Evolutionary conservation across 2,329 filamentous ascomycete species (phyloP).

Genomic region (Arthrobotrys pseudoclavata): DNA sequence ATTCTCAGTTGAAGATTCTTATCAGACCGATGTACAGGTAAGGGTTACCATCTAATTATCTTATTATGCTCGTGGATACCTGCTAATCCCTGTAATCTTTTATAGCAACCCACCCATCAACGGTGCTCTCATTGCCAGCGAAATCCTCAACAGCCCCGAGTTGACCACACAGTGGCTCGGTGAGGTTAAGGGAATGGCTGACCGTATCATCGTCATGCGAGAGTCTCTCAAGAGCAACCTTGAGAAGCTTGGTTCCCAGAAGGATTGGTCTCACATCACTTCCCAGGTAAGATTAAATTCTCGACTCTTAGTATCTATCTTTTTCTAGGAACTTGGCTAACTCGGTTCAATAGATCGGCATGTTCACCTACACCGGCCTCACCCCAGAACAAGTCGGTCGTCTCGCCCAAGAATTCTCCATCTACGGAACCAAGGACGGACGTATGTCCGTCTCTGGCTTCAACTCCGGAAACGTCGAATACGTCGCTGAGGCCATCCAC

Average conservation of each 20-base stretch:
- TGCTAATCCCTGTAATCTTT: neutral
- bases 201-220: conserved; percentile 94
- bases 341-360: conserved; percentile 76
- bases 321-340: neutral
- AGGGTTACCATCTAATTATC: neutral
- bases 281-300: conserved; percentile 73
- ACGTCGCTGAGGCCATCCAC: conserved; percentile 85
- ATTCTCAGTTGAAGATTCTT: conserved; percentile 90
- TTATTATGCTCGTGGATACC: neutral
- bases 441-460: conserved; percentile 89
- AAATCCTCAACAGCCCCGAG: conserved; percentile 82
- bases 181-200: conserved; percentile 92
- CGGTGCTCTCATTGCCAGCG: conserved; percentile 87
- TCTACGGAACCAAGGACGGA: conserved; percentile 95
- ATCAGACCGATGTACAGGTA: conserved; percentile 93
- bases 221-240: conserved; percentile 81
- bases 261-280: conserved; percentile 96
- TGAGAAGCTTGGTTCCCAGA: conserved; percentile 86
- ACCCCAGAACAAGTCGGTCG: conserved; percentile 76
- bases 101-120: conserved; percentile 86
- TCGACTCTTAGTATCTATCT: neutral
- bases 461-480: conserved; percentile 80
- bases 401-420: conserved; percentile 75
- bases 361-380: conserved; percentile 93
- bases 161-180: conserved; percentile 94